Percentiles rank a stretch among this genome's conserved stretches.
phyloP scores from a whole-genome alignment of 768 basidiomycete species.

The Cantharellus anzutake region DNA sequence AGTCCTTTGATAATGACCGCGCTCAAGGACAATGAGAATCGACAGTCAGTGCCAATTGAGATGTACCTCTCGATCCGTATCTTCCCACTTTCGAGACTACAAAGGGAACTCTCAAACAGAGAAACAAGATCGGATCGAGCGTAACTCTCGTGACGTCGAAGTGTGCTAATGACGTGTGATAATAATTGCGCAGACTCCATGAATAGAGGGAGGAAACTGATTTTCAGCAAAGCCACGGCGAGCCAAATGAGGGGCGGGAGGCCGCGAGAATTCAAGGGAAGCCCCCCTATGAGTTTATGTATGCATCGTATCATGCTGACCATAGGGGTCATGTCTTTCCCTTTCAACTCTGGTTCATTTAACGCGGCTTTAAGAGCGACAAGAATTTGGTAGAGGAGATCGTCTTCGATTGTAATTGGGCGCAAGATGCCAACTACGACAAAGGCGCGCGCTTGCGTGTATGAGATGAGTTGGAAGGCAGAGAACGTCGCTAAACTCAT shows the following conservation, averaged over 20 bases:
- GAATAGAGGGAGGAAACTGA: conserved; percentile 47
- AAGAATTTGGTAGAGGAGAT: conserved; percentile 82
- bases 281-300: conserved; percentile 51
- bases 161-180: conserved; percentile 39
- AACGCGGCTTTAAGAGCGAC: conserved; percentile 68
- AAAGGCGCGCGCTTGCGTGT: conserved; percentile 78
- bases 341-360: conserved; percentile 31
- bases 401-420: conserved; percentile 73
- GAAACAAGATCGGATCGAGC: conserved; percentile 9
- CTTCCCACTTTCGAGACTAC: conserved; percentile 22
- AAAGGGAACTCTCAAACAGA: not conserved
- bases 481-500: conserved; percentile 77
- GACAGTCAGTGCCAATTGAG: not conserved
- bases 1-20: conserved; percentile 76
- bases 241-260: conserved; percentile 69
- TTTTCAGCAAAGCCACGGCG: conserved; percentile 64
- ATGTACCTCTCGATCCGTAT: conserved; percentile 15
- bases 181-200: conserved; percentile 49
- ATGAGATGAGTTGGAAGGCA: conserved; percentile 76
- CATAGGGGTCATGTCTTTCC: conserved; percentile 49
- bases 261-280: conserved; percentile 52
- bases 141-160: conserved; percentile 42
- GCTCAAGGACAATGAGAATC: conserved; percentile 64
- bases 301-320: conserved; percentile 83
- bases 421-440: conserved; percentile 69